phyloP scores from a whole-genome alignment of 1,284 basidiomycete species.

The Pyrrhoderma lamaoense region DNA sequence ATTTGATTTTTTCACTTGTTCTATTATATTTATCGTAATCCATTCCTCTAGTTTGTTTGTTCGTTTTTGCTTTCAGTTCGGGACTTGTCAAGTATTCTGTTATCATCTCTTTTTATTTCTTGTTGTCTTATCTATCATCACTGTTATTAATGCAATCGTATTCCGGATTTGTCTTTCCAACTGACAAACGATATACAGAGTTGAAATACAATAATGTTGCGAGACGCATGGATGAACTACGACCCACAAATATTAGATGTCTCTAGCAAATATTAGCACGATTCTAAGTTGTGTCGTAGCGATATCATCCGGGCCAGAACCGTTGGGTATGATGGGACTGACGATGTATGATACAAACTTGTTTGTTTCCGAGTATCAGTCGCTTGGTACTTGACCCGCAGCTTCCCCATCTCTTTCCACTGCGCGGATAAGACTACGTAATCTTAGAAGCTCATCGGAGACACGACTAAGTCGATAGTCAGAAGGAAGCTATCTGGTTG shows the following conservation, averaged over 20 bases:
- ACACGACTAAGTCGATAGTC: constrained; percentile 36
- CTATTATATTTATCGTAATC: not conserved
- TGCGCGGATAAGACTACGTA: constrained; percentile 62
- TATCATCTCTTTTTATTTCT: constrained; percentile 5
- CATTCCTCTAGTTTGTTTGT: not conserved
- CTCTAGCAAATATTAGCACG: not conserved
- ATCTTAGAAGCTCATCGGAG: constrained; percentile 51
- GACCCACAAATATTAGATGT: too few relatives aligned
- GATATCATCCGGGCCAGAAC: too few relatives aligned
- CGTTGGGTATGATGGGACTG: too few relatives aligned
- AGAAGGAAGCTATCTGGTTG: not conserved
- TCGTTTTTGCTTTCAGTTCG: not conserved
- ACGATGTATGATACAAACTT: too few relatives aligned
- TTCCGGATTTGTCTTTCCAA: not conserved
- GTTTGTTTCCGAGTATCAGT: too few relatives aligned
- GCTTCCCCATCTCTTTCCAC: constrained; percentile 7
- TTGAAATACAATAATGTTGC: too few relatives aligned
- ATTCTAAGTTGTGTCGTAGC: too few relatives aligned
- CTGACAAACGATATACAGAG: not conserved
- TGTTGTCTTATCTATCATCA: not conserved
- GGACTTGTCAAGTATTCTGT: not conserved
- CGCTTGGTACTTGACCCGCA: not conserved
- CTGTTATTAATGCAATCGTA: not conserved
- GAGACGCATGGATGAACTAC: too few relatives aligned
- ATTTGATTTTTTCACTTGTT: not conserved